These are phyloP conservation scores for Penicillium dipodomyicola DNA, from an alignment of 495 filamentous ascomycete genomes.

Conservation along the genomic window DNA sequence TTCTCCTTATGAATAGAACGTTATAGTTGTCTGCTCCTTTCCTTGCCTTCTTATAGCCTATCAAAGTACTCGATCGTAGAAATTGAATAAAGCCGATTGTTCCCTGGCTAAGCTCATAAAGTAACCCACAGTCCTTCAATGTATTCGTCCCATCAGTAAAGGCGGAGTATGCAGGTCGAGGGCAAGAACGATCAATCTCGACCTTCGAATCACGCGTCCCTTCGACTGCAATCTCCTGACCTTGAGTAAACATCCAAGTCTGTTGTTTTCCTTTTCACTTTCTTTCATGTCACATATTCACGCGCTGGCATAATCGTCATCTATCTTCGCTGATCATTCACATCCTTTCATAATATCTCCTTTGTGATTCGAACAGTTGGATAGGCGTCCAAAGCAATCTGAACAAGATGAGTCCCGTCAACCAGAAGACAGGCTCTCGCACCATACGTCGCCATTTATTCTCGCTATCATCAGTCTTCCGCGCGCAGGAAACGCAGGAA, in stretches of 20 bases:
- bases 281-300: not conserved
- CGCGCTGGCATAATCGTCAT: not conserved
- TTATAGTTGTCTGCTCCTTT: not conserved
- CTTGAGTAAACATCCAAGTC: not conserved
- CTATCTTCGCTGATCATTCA: not conserved
- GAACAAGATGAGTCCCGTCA: not conserved
- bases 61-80: not conserved
- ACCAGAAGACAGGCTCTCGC: not conserved
- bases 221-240: not conserved
- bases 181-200: not conserved
- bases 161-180: not conserved
- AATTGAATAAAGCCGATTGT: not conserved
- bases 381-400: not conserved
- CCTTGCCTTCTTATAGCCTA: not conserved
- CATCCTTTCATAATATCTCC: not conserved
- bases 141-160: not conserved
- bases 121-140: not conserved
- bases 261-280: not conserved
- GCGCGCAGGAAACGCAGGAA: conserved; percentile 11
- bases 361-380: not conserved
- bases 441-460: conserved; percentile 9
- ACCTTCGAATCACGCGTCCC: not conserved
- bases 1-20: not conserved
- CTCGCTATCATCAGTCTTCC: conserved; percentile 22
- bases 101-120: not conserved